phyloP scores from a whole-genome alignment of 148 eudicot species.

The Dianthus caryophyllus region DNA sequence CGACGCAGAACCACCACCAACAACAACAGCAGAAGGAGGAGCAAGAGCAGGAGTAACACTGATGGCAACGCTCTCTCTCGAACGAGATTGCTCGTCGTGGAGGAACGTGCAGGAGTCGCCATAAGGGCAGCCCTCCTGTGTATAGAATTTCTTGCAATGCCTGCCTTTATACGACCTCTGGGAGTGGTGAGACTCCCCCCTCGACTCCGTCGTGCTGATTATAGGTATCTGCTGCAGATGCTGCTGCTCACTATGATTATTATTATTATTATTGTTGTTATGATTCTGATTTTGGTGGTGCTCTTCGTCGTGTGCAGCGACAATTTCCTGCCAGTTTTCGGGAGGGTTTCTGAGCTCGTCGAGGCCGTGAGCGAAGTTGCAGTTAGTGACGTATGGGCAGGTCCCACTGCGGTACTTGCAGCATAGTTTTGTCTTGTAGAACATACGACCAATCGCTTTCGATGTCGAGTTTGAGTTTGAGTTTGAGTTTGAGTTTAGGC shows the following conservation, averaged over 20 bases:
- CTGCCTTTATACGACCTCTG: constrained; percentile 85
- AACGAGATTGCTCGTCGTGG: constrained; percentile 87
- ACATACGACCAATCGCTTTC: constrained; percentile 92
- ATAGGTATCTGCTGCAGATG: constrained; percentile 49
- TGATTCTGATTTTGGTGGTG: too few relatives aligned
- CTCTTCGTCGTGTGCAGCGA: constrained; percentile 53
- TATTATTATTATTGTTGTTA: too few relatives aligned
- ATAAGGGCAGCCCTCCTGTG: constrained; percentile 93
- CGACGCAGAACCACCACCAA: too few relatives aligned
- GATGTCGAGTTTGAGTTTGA: constrained; percentile 53
- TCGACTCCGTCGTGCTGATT: constrained; percentile 38
- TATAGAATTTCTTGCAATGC: constrained; percentile 84
- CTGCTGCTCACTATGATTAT: too few relatives aligned
- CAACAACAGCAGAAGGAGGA: constrained; percentile 18
- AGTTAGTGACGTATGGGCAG: constrained; percentile 84
- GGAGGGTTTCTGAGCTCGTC: constrained; percentile 97
- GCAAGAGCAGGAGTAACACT: constrained; percentile 44
- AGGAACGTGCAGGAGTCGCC: constrained; percentile 84
- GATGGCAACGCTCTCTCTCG: constrained; percentile 72
- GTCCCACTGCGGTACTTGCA: constrained; percentile 90
- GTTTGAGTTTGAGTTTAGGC: constrained; percentile 42
- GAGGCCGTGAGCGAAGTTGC: constrained; percentile 86
- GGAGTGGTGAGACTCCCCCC: constrained; percentile 56
- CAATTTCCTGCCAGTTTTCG: constrained; percentile 93
- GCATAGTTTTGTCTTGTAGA: constrained; percentile 83